Evolutionary conservation across 108 stramenopile genomes (phyloP).

Genomic region (Aurantiochytrium sp.): DNA sequence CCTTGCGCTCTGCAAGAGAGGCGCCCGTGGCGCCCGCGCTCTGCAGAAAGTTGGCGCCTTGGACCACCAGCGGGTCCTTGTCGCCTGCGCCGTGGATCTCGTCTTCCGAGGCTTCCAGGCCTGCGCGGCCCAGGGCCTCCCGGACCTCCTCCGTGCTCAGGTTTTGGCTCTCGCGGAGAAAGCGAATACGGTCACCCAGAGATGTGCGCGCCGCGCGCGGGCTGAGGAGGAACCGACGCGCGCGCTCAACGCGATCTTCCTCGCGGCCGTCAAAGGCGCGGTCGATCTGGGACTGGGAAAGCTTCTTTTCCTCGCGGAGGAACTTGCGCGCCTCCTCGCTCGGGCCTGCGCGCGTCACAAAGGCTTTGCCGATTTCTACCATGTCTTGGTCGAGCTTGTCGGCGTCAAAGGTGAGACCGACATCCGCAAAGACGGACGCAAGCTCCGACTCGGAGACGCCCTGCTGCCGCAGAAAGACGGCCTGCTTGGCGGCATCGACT

Average conservation of each 20-base stretch:
- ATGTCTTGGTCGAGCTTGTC: neutral
- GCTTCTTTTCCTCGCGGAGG: neutral
- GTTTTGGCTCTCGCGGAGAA: neutral
- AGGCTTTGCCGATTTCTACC: neutral
- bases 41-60: neutral
- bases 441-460: neutral
- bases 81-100: neutral
- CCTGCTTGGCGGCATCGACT: neutral
- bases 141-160: neutral
- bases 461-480: neutral
- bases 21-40: neutral
- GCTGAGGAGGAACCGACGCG: neutral
- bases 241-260: neutral
- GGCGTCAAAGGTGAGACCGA: neutral
- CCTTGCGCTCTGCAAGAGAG: neutral
- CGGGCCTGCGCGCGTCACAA: neutral
- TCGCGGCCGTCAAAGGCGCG: neutral
- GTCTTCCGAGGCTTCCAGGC: neutral
- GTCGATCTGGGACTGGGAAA: neutral
- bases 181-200: neutral
- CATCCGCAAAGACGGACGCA: neutral
- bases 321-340: neutral
- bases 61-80: neutral
- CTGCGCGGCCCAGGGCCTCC: neutral
- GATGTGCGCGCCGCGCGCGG: neutral